These are phyloP conservation scores for Arabidopsis lyrata DNA, from an alignment of 441 rosid genomes.

Conservation along the genomic window DNA sequence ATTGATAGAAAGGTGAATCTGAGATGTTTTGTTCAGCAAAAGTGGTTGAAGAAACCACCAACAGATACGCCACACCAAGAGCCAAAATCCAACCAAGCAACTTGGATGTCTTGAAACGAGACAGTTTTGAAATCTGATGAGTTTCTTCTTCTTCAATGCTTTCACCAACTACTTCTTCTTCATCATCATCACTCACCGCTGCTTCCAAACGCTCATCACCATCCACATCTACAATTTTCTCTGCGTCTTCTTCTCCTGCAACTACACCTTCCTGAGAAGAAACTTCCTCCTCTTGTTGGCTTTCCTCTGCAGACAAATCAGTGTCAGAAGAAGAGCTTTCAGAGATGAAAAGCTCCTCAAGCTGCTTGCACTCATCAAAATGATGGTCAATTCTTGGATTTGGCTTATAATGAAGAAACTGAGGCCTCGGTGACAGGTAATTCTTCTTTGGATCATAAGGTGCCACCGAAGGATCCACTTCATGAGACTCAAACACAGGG, in stretches of 20 bases:
- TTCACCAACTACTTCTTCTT: conserved; percentile 40
- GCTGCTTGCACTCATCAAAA: conserved; percentile 52
- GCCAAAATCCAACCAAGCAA: conserved; percentile 52
- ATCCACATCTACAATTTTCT: conserved; percentile 42
- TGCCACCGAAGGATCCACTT: conserved; percentile 66
- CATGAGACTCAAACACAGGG: conserved; percentile 61
- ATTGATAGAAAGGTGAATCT: conserved; percentile 46
- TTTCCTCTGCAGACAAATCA: conserved; percentile 62
- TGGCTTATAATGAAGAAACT: conserved; percentile 79
- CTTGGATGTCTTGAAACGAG: conserved; percentile 54
- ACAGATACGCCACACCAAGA: conserved; percentile 50
- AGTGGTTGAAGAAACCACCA: conserved; percentile 45
- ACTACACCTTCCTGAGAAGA: conserved; percentile 17
- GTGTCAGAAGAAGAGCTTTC: conserved; percentile 65
- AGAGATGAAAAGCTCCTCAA: conserved; percentile 58
- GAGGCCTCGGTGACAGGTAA: conserved; percentile 85
- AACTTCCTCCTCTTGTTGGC: conserved; percentile 41
- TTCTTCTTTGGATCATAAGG: conserved; percentile 88
- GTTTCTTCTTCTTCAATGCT: conserved; percentile 48
- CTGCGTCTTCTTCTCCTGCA: conserved; percentile 25
- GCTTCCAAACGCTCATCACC: conserved; percentile 45
- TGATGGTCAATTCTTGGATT: conserved; percentile 61
- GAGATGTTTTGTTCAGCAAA: conserved; percentile 45
- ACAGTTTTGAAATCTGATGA: conserved; percentile 44
- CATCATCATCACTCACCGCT: conserved; percentile 34